Conservation (phyloP, 192 early-diverging fungal species). For the Coemansia sp. region DNA sequence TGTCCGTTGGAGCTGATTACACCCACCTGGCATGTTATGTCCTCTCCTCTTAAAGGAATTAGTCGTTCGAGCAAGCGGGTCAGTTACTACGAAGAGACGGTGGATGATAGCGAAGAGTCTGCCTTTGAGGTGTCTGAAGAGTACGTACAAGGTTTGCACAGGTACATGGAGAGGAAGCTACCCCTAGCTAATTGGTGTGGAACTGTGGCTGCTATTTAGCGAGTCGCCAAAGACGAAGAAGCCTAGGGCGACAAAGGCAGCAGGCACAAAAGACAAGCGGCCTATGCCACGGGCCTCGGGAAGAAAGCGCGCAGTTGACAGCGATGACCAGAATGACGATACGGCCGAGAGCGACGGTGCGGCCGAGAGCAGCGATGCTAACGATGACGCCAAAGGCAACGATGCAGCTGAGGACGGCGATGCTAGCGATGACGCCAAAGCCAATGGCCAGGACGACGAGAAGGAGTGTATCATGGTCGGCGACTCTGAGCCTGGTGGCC, state of each 20-base stretch:
- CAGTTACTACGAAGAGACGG: conserved; percentile 24
- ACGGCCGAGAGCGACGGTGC: neutral
- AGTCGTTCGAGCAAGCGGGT: conserved; percentile 21
- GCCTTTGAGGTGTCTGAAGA: conserved; percentile 31
- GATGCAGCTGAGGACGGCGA: neutral
- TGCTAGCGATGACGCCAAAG: neutral
- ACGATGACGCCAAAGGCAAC: neutral
- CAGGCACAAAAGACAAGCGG: neutral
- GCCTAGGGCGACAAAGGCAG: neutral
- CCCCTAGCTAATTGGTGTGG: neutral
- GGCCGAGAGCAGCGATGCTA: neutral
- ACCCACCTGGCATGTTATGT: neutral
- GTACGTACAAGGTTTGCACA: conserved; percentile 5
- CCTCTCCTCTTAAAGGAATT: neutral
- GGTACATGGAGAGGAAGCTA: neutral
- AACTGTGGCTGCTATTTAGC: neutral
- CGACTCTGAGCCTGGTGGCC: too few relatives aligned
- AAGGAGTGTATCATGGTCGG: neutral
- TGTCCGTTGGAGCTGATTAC: too few relatives aligned
- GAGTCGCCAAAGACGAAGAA: conserved; percentile 6
- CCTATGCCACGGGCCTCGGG: neutral
- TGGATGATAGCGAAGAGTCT: conserved; percentile 18
- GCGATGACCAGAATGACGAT: neutral
- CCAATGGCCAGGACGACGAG: neutral
- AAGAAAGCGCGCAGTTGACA: neutral